phyloP scores from a whole-genome alignment of 202 grass and related monocot genomes.

The Brachypodium distachyon region DNA sequence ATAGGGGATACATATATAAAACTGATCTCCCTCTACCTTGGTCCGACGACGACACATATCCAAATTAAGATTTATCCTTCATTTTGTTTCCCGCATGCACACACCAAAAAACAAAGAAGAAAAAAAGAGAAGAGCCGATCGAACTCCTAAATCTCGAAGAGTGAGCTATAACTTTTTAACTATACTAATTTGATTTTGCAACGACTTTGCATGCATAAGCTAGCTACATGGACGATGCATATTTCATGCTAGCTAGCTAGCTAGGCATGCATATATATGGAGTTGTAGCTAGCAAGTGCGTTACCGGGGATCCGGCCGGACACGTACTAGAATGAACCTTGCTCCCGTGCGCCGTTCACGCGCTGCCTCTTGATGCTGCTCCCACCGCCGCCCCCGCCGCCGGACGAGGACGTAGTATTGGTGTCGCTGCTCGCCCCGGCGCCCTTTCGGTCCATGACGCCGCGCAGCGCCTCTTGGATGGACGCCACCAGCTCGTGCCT shows the following conservation, averaged over 20 bases:
- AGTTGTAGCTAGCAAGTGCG: not conserved
- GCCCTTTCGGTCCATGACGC: constrained; percentile 61
- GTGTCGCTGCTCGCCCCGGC: constrained; percentile 31
- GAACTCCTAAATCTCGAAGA: constrained; percentile 23
- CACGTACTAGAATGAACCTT: constrained; percentile 62
- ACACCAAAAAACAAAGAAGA: constrained; percentile 17
- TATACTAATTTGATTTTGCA: constrained; percentile 22
- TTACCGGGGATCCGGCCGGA: not conserved
- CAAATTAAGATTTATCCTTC: not conserved
- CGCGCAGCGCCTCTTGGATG: constrained; percentile 73
- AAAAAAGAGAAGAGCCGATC: too few species aligned
- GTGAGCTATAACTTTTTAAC: constrained; percentile 25
- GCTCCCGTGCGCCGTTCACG: constrained; percentile 43
- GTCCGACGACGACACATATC: too few species aligned
- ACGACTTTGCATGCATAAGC: too few species aligned
- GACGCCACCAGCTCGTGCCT: constrained; percentile 54
- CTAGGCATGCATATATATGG: not conserved
- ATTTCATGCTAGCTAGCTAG: constrained; percentile 34
- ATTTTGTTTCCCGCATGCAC: constrained; percentile 22
- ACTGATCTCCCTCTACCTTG: constrained; percentile 26
- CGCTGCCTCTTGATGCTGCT: constrained; percentile 77
- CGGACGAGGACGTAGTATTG: constrained; percentile 26
- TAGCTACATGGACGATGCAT: constrained; percentile 2
- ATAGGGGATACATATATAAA: constrained; percentile 49
- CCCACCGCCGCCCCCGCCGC: constrained; percentile 23